These are phyloP conservation scores for Chaetomiaceae sp. DNA, from an alignment of 2,329 filamentous ascomycete genomes.

Conservation along the genomic window DNA sequence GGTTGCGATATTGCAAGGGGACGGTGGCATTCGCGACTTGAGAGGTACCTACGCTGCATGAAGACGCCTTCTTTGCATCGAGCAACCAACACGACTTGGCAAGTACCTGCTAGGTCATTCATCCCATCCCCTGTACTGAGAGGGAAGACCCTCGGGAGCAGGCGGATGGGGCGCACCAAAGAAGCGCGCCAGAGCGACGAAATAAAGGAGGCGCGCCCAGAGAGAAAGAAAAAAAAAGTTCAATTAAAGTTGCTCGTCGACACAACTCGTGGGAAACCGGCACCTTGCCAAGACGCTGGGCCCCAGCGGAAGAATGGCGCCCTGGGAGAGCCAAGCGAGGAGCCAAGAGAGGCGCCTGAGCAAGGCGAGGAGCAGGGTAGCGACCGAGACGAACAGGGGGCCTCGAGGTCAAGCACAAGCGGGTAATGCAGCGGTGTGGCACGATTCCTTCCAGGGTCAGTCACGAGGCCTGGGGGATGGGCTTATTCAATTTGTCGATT, in stretches of 20 bases:
- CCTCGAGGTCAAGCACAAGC: neutral
- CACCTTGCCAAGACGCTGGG: constrained; percentile 19
- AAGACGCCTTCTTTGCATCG: neutral
- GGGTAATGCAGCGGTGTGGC: constrained; percentile 24
- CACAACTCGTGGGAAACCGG: constrained; percentile 15
- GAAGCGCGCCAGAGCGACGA: constrained; percentile 10
- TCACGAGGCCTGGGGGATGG: constrained; percentile 23
- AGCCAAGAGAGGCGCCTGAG: constrained; percentile 5
- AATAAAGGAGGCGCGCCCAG: neutral
- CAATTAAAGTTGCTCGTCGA: constrained; percentile 21
- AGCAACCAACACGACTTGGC: neutral
- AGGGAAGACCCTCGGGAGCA: neutral
- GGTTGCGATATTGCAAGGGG: neutral
- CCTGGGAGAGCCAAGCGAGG: constrained; percentile 12
- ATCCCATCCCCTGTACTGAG: neutral
- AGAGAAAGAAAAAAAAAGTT: constrained; percentile 3
- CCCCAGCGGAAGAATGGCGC: constrained; percentile 5
- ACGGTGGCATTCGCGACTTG: neutral
- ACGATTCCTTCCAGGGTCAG: constrained; percentile 8
- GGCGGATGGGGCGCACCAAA: constrained; percentile 3
- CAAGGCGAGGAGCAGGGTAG: neutral
- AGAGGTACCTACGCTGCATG: constrained; percentile 5
- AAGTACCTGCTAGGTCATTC: constrained; percentile 8
- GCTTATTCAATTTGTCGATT: constrained; percentile 19
- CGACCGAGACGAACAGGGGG: neutral